Evolutionary conservation across 129 eudicot species (phyloP).

Genomic region (Apium graveolens): DNA sequence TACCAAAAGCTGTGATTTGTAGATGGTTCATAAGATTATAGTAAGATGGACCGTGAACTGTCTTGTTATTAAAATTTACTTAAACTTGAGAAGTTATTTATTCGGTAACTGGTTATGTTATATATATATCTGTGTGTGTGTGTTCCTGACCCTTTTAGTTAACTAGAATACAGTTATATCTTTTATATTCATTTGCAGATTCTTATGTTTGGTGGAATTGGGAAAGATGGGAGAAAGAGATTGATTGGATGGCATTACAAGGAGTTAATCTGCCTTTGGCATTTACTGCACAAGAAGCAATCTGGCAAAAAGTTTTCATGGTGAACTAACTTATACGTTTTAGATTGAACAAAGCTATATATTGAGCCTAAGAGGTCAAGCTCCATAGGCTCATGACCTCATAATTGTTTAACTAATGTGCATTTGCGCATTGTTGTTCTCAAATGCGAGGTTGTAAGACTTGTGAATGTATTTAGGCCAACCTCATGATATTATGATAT

Average conservation of each 20-base stretch:
- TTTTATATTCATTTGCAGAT: conserved; percentile 37
- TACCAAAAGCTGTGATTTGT: background rate
- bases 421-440: background rate
- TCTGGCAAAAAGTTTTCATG: conserved; percentile 98
- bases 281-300: conserved; percentile 88
- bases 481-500: background rate
- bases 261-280: conserved; percentile 93
- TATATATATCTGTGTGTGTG: background rate
- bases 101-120: background rate
- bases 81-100: background rate
- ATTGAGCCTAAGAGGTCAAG: background rate
- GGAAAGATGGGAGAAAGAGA: conserved; percentile 97
- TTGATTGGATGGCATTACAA: conserved; percentile 99
- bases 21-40: background rate
- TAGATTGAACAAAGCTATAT: background rate
- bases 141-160: background rate
- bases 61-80: background rate
- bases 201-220: conserved; percentile 99
- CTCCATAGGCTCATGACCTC: background rate
- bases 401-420: background rate
- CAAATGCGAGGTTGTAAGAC: background rate
- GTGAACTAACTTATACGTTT: conserved; percentile 21
- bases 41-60: background rate
- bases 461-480: background rate
- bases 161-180: conserved; percentile 6